phyloP scores from a whole-genome alignment of 2,329 filamentous ascomycete species.

The Didymella exigua region DNA sequence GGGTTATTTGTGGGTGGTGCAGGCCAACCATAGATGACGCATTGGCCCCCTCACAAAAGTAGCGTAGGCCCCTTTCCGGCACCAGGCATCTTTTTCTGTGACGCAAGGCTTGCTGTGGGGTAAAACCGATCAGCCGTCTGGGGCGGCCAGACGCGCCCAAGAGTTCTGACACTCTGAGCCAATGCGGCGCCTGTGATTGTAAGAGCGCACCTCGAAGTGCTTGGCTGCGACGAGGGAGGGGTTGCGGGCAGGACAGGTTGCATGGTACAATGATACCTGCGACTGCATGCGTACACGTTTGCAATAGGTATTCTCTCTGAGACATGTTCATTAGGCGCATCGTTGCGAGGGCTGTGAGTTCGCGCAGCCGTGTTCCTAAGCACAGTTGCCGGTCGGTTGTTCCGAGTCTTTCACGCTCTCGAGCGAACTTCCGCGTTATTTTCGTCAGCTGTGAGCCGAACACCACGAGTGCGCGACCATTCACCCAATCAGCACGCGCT shows the following conservation, averaged over 20 bases:
- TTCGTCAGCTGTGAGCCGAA: conserved; percentile 35
- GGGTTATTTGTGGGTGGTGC: conserved; percentile 13
- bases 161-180: conserved; percentile 11
- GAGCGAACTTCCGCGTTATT: conserved; percentile 36
- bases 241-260: conserved; percentile 6
- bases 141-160: conserved; percentile 19
- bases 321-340: conserved; percentile 14
- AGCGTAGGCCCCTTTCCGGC: conserved; percentile 27
- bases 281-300: conserved; percentile 2
- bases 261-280: neutral
- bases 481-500: conserved; percentile 33
- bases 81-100: conserved; percentile 12
- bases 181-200: conserved; percentile 13
- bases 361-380: conserved; percentile 11
- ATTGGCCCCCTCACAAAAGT: conserved; percentile 13
- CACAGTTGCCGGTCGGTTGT: conserved; percentile 27
- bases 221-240: conserved; percentile 11
- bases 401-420: conserved; percentile 29
- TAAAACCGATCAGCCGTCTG: conserved; percentile 20
- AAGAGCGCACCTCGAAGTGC: conserved; percentile 11
- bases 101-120: conserved; percentile 24
- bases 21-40: conserved; percentile 28
- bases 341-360: conserved; percentile 5
- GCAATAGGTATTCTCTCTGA: conserved; percentile 1
- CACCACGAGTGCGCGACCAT: conserved; percentile 21